These are phyloP conservation scores for Drechslerella dactyloides DNA, from an alignment of 2,329 filamentous ascomycete species.

Conservation along the genomic window DNA sequence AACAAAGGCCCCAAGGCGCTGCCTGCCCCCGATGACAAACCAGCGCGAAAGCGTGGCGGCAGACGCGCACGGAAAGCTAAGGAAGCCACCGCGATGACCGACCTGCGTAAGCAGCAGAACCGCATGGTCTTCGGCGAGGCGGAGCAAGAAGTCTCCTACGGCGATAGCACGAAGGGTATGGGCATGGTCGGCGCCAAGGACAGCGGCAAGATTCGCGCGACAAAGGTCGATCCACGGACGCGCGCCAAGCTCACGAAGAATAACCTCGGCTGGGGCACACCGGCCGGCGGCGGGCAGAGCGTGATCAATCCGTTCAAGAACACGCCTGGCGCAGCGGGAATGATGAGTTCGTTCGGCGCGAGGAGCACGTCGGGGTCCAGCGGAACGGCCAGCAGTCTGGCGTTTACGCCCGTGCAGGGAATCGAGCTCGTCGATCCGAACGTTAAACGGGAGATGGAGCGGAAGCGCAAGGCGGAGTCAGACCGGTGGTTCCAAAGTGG, in stretches of 20 bases:
- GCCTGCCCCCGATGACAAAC: slow-evolving; percentile 93
- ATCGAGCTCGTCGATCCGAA: slow-evolving; percentile 95
- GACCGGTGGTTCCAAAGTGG: slow-evolving; percentile 97
- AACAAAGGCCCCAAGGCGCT: slow-evolving; percentile 87
- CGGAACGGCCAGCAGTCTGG: slow-evolving; percentile 83
- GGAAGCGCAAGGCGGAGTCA: slow-evolving; percentile 91
- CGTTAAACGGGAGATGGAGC: slow-evolving; percentile 80
- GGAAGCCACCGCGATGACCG: slow-evolving; percentile 95
- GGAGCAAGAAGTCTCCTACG: slow-evolving; percentile 90
- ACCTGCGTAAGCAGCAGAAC: slow-evolving; percentile 94
- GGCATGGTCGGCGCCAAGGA: slow-evolving; percentile 93
- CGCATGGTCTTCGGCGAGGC: slow-evolving; percentile 95
- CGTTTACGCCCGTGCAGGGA: slow-evolving; percentile 93
- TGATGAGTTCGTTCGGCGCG: slow-evolving; percentile 76
- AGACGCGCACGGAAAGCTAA: slow-evolving; percentile 90
- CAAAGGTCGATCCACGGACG: slow-evolving; percentile 91
- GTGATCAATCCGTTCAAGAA: slow-evolving; percentile 67
- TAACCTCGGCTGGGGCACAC: slow-evolving; percentile 91
- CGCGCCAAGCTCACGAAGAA: slow-evolving; percentile 92
- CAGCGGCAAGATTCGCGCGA: slow-evolving; percentile 83
- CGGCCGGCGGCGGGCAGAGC: slow-evolving; percentile 72
- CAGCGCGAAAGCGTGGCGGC: slow-evolving; percentile 87
- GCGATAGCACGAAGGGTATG: slow-evolving; percentile 82
- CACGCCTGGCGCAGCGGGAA: slow-evolving; percentile 67
- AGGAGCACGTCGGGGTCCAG: slow-evolving; percentile 65